Evolutionary conservation across 1,284 basidiomycete genomes (phyloP), one percentile per base, ranked within the genome.

Genomic region (Leccinum insigne): DNA sequence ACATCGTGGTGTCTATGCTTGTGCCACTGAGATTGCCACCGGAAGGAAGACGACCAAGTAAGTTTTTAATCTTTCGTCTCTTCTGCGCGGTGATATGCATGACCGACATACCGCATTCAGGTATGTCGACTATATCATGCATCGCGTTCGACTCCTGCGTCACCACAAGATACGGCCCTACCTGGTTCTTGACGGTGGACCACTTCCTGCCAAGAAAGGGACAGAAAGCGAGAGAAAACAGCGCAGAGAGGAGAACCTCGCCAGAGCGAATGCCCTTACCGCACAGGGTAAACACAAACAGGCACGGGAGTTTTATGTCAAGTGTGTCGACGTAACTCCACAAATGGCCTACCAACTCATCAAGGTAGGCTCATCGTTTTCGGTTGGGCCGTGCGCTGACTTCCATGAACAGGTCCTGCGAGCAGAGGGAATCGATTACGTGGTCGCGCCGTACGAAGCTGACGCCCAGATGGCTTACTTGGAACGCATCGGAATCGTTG

Each of bases 391-490:
- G 35, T 56, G 8, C 14, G 44, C 61, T 70, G 29, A 77, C 58
- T 32, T 58, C 58, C 57, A 52, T 58, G 11, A 64, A 18, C 71
- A 97, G 94, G 95, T 93, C 4, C 82, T 98, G 44, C 86, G 86
- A 62, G 92, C 90, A 6, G 94, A 96, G 74, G 80, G 80, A 23
- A 85, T 98, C 14, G 77, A 86, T 26, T 99, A 98, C 75, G 83
- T 99, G 29, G 98, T 99, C 5, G 98, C 98, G 5, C 98, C 98
- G 0, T 99, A 99, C 78, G 98, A 99, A 82, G 98, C 98, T 0
- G 98, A 99, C 75, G 96, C 98, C 0, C 98, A 99, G 78, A 86
- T 99, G 66, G 93, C 95, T 63, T 99, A 91, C 78, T 84, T 99
- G 59, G 98, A 99, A 75, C 87, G 87, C 58, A 79, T 83, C 56